Evolutionary conservation across 1,139 yeast species (phyloP), one percentile per base, ranked within the genome.

Genomic region (Suhomyces bolitotheri): DNA sequence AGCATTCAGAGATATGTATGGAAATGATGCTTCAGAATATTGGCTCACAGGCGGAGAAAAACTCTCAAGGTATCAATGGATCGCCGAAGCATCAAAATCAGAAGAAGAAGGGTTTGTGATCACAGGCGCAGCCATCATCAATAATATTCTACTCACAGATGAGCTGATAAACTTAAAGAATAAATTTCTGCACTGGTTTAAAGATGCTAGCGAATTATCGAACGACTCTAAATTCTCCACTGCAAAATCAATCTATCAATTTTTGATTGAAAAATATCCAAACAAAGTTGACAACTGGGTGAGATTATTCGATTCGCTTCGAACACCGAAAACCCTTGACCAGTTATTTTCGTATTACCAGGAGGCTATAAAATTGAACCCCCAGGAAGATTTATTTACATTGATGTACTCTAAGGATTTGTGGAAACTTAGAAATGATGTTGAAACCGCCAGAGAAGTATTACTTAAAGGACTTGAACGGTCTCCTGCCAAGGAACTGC

Each of bases 331-430:
- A 45, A 20, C 50, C 41, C 16, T 41, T 3, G 53, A 54, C 0
- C 63, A 60, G 5, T 53, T 85, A 5, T 76, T 68, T 47, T 53
- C 56, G 2, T 69, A 70, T 22, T 81, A 82, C 49, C 77, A 78
- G 25, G 62, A 62, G 58, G 76, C 82, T 24, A 70, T 73, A 2
- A 47, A 53, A 1, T 53, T 66, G 1, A 70, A 82, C 37, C 82
- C 85, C 0, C 48, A 60, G 1, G 56, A 62, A 15, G 78, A 75
- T 21, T 50, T 73, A 4, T 68, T 88, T 36, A 71, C 79, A 61
- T 58, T 88, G 36, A 76, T 82, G 79, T 86, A 76, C 53, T 85
- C 95, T 0, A 80, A 81, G 44, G 94, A 85, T 48, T 65, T 71
- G 39, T 78, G 88, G 80, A 60, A 62, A 16, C 36, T 64, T 24